Evolutionary conservation across 2,329 filamentous ascomycete genomes (phyloP), one percentile per base, ranked within the genome.

Genomic region (Basipetospora sp.): DNA sequence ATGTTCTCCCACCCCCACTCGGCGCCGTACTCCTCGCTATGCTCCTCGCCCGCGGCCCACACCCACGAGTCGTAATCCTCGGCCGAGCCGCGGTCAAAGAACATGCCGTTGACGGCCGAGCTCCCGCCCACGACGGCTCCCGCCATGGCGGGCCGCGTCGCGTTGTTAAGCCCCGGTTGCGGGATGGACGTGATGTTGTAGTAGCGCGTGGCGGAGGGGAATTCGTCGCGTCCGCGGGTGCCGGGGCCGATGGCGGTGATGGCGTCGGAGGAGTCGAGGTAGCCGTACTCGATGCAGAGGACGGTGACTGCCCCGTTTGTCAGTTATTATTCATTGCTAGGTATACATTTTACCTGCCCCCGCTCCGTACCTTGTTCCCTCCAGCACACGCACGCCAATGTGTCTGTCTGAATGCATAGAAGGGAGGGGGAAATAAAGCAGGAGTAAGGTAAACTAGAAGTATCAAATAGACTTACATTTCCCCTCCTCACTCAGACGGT

Each of bases 151-250:
- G 41, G 37, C 8, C 41, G 39, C 3, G 42, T 14, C 6, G 47
- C 43, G 34, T 46, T 44, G 35, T 47, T 45, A 10, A 51, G 36
- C 5, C 34, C 41, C 8, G 35, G 13, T 26, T 49, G 48, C 4
- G 49, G 47, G 3, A 47, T 45, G 2, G 49, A 50, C 4, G 42
- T 43, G 33, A 50, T 42, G 43, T 49, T 49, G 41, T 45, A 51
- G 48, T 39, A 42, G 40, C 40, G 49, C 39, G 44, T 49, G 45
- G 41, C 46, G 22, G 42, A 43, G 15, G 45, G 45, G 17, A 17
- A 20, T n/a, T 31, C 18, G 31, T 47, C 45, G 15, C 44, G 42
- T 18, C 39, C 43, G 26, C 41, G 39, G 36, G 30, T 9, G 25
- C 16, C 34, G 14, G 25, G 19, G 31, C 44, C 36, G 15, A 34